Base-by-base conservation (phyloP, 2,329 filamentous ascomycete species). In the Cercospora sesami region DNA sequence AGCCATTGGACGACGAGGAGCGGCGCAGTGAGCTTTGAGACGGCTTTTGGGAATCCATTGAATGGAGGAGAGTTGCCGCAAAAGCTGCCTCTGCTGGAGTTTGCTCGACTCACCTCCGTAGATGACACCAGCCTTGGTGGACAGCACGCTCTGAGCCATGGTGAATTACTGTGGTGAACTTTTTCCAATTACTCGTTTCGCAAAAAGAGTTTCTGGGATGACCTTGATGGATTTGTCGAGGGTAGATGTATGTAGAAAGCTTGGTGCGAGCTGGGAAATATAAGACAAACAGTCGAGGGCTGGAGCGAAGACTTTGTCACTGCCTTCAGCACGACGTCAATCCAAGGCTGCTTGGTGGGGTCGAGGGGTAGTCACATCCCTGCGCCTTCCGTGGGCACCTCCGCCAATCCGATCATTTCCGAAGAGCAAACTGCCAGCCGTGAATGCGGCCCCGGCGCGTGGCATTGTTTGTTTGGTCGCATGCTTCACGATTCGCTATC, bases 111-210 rank as follows among this genome's bases (percentile, higher is more conserved):
- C 75, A 64, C 78, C 77, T 66, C 78, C 78, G 73, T 79, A 78
- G 76, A 79, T 79, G 73, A 80, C 78, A 71, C 78, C 78, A 64
- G 74, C 69, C 76, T 79, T 80, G 71, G 69, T 68, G 63, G 69
- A 72, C 65, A 78, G 75, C 48, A 78, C 71, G 67, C 68, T 71
- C 48, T 71, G 70, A 63, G 74, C 75, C 74, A 75, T 75, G 69
- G 42, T 74, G 66, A 12, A 42, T 10, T 58, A 16, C 21, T 58
- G 48, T 21, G 26, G 14, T 28, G 33, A 26, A 36, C 59, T 55
- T 59, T 31, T 39, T 14, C 18, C 42, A 26, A 10, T 21, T 36
- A 28, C 26, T 58, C 16, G 31, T 21, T 51, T 16, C 30, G 53
- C 31, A 45, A 62, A 62, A 55, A 36, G 45, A 53, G 45, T 59